Evolutionary conservation across 306 rosid genomes (phyloP).

Genomic region (Casuarina glauca): DNA sequence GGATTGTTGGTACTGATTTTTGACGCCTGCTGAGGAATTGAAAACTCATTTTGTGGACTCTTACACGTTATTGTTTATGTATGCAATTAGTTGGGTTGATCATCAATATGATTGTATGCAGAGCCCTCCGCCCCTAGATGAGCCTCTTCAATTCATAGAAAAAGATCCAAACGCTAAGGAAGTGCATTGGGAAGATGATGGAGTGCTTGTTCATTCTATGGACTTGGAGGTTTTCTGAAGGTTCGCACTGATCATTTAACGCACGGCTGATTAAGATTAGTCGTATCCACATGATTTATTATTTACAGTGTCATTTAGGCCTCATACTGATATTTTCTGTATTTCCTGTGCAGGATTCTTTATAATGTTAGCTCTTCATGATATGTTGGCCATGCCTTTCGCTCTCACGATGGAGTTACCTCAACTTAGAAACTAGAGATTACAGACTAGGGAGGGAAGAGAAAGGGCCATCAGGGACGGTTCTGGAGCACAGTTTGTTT

Average conservation of each 20-base stretch:
- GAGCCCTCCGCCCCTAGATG: constrained; percentile 78
- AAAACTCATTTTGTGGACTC: background rate
- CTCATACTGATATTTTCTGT: background rate
- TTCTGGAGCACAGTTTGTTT: background rate
- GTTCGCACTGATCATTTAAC: constrained; percentile 12
- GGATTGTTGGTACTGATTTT: constrained; percentile 19
- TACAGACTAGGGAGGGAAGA: background rate
- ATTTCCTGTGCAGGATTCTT: background rate
- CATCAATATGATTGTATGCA: constrained; percentile 37
- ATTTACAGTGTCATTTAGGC: background rate
- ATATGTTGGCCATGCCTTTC: background rate
- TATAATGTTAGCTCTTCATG: background rate
- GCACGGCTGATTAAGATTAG: background rate
- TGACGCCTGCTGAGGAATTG: background rate
- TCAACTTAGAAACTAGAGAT: constrained; percentile 3
- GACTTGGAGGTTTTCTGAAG: constrained; percentile 78
- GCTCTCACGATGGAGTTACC: background rate
- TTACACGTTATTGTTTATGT: constrained; percentile 1
- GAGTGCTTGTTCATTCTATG: constrained; percentile 57
- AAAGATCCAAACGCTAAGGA: constrained; percentile 60
- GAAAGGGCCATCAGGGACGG: background rate
- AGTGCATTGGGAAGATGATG: constrained; percentile 79
- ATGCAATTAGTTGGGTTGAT: constrained; percentile 13
- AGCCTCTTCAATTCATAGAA: constrained; percentile 53
- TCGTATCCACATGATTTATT: background rate